phyloP scores from a whole-genome alignment of 768 basidiomycete species.

The Dictyophora rubrovolvata region DNA sequence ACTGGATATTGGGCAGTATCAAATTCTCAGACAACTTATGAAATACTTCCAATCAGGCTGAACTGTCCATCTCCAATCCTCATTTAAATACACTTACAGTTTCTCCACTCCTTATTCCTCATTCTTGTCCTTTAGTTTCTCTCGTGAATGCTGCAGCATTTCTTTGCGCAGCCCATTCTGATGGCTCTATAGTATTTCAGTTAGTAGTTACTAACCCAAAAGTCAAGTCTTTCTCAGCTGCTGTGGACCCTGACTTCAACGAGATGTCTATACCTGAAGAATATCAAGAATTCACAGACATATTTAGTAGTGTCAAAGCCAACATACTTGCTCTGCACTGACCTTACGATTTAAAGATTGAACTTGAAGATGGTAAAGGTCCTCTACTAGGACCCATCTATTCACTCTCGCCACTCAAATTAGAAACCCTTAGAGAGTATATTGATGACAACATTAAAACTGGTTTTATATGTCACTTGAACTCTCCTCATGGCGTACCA shows the following conservation, averaged over 20 bases:
- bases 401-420: slow-evolving; percentile 23
- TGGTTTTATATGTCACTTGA: slow-evolving; percentile 26
- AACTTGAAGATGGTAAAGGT: slow-evolving; percentile 22
- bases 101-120: too few species aligned
- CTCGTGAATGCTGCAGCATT: too few species aligned
- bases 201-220: too few species aligned
- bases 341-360: slow-evolving; percentile 27
- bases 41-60: too few species aligned
- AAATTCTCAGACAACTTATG: not conserved
- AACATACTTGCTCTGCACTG: slow-evolving; percentile 27
- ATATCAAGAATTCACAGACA: slow-evolving; percentile 21
- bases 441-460: slow-evolving; percentile 26
- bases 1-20: slow-evolving; percentile 10
- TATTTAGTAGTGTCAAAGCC: slow-evolving; percentile 19
- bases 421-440: slow-evolving; percentile 24
- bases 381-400: slow-evolving; percentile 25
- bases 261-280: slow-evolving; percentile 19
- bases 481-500: slow-evolving; percentile 18
- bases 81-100: too few species aligned
- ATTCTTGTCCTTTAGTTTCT: too few species aligned
- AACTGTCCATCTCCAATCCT: not conserved
- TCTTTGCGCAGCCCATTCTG: too few species aligned
- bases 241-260: too few species aligned
- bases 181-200: too few species aligned
- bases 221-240: not conserved